Base-by-base conservation (phyloP, 78 protist species). In the Cavenderia fasciculata region DNA sequence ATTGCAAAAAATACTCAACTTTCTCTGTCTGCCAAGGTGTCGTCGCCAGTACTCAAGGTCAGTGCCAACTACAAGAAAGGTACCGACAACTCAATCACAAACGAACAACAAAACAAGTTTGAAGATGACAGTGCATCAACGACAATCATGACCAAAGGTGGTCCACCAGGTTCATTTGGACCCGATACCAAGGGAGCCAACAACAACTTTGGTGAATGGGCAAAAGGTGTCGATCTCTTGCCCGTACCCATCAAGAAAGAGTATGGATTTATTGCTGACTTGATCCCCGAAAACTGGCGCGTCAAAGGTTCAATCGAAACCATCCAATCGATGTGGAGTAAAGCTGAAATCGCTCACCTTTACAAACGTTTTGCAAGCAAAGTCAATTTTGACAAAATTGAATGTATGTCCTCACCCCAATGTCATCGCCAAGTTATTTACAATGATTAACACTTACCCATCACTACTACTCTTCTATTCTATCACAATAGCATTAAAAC, bases 161-260 rank as follows among this genome's bases (percentile, higher is more conserved):
- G 68, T 29, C 44, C 31, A 59, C 68, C 68, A 23, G 68, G 68
- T 31, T 59, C 68, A 59, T 59, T 31, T 59, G 18, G 14, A 4
- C 31, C 31, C 25, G 36, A 19, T 12, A 29, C 25, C 4, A 12
- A 12, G 11, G n/a, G n/a, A n/a, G 4, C n/a, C n/a, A n/a, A 6
- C 33, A 40, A n/a, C 6, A 40, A 33, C 2, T 59, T 59, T 29
- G 18, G 4, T 59, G 5, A 6, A 18, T 59, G 68, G 68, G 68
- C 68, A 23, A 6, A 59, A 31, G 4, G 18, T 59, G 38, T 59
- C 36, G 68, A 59, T 31, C 4, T 59, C 5, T 5, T 59, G 12
- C 68, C 68, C 25, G 31, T 59, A 11, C 68, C 68, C 7, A 19
- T 59, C 12, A 40, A 59, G 3, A 33, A 59, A 33, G 19, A 59